Evolutionary conservation across 1,284 basidiomycete genomes (phyloP).

Genomic region (Tausonia pullulans): DNA sequence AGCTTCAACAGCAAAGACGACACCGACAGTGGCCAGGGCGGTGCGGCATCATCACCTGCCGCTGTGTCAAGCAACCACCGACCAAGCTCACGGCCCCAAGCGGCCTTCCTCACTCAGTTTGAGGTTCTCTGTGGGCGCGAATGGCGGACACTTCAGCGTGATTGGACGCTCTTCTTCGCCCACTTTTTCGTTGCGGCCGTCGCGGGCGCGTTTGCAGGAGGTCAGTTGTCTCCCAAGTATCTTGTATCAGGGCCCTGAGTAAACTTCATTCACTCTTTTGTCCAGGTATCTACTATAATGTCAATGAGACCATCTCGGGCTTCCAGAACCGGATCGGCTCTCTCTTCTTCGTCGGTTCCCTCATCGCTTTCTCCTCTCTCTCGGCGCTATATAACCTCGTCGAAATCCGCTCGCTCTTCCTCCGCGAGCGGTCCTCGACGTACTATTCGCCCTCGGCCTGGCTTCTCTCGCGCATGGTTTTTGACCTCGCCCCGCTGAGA

Average conservation of each 20-base stretch:
- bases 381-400: conserved; percentile 75
- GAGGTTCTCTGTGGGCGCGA: conserved; percentile 65
- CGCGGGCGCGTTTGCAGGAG: conserved; percentile 67
- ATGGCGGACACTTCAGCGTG: conserved; percentile 65
- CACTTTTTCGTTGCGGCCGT: conserved; percentile 58
- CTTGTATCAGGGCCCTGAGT: not conserved
- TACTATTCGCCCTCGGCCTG: conserved; percentile 73
- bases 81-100: conserved; percentile 37
- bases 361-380: conserved; percentile 75
- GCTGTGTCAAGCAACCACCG: no score
- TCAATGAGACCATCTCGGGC: conserved; percentile 50
- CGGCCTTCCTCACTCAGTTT: conserved; percentile 77
- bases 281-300: no score
- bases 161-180: conserved; percentile 66
- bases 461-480: conserved; percentile 69
- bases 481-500: conserved; percentile 72
- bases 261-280: not conserved
- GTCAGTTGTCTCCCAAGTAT: conserved; percentile 35
- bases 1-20: no score
- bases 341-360: conserved; percentile 76
- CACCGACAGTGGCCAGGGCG: no score
- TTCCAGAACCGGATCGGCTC: conserved; percentile 87
- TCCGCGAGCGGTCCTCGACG: conserved; percentile 66
- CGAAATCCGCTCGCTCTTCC: conserved; percentile 65
- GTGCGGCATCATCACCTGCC: no score